Conservation (phyloP, 1,284 basidiomycete genomes). For the Mycosarcoma maydis region DNA sequence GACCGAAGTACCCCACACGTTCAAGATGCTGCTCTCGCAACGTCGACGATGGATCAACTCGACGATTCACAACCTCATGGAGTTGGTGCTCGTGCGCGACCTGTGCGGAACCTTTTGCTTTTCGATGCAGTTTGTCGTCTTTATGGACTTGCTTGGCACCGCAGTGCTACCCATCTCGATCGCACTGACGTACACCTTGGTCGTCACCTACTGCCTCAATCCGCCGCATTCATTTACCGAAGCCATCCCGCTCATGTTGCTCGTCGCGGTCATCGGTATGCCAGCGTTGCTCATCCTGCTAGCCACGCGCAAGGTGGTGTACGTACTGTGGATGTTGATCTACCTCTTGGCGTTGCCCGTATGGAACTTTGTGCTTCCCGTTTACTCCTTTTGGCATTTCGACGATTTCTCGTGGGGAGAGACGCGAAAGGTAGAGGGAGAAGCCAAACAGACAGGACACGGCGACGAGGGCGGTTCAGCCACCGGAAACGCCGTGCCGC, state of each 20-base stretch:
- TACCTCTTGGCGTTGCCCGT: slow-evolving; percentile 76
- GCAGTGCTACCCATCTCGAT: slow-evolving; percentile 95
- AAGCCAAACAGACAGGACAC: slow-evolving; percentile 74
- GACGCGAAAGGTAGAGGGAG: slow-evolving; percentile 88
- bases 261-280: slow-evolving; percentile 89
- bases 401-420: slow-evolving; percentile 99
- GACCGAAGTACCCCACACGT: slow-evolving; percentile 95
- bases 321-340: slow-evolving; percentile 96
- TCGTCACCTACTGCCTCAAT: slow-evolving; percentile 78
- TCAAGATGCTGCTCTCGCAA: slow-evolving; percentile 90
- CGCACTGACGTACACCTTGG: slow-evolving; percentile 85
- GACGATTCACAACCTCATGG: slow-evolving; percentile 99
- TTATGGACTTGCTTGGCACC: slow-evolving; percentile 97
- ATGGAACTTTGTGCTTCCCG: slow-evolving; percentile 75
- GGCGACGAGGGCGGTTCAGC: slow-evolving; percentile 73
- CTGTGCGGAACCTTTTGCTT: slow-evolving; percentile 77
- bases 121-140: slow-evolving; percentile 82
- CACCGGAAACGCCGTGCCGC: slow-evolving; percentile 77
- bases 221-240: slow-evolving; percentile 88
- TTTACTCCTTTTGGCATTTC: slow-evolving; percentile 99
- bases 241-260: slow-evolving; percentile 91
- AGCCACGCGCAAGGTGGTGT: slow-evolving; percentile 92
- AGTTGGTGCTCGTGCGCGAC: slow-evolving; percentile 94
- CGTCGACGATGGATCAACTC: slow-evolving; percentile 99
- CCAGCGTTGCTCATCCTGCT: slow-evolving; percentile 91